These are phyloP conservation scores for Fraxinus anomala DNA, from an alignment of 257 asterid genomes.

Conservation along the genomic window DNA sequence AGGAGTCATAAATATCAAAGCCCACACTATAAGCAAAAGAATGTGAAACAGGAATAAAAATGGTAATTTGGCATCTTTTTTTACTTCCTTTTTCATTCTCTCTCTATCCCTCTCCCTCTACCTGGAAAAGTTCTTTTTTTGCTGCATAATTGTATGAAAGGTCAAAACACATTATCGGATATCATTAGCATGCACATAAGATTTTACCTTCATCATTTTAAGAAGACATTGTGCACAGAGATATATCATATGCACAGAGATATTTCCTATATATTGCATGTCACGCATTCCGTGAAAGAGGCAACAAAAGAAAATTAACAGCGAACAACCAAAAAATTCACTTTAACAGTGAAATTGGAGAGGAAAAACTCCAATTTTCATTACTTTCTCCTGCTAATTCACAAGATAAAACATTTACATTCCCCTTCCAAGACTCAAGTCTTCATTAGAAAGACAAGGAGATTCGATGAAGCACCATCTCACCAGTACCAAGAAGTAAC, in stretches of 20 bases:
- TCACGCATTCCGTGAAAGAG: background rate
- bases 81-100: background rate
- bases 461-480: too few species aligned
- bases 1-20: background rate
- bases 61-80: background rate
- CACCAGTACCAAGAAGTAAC: too few species aligned
- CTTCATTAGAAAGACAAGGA: too few species aligned
- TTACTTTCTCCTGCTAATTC: background rate
- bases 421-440: too few species aligned
- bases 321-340: background rate
- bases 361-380: background rate
- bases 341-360: background rate
- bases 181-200: background rate
- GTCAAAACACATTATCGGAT: background rate
- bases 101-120: background rate
- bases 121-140: background rate
- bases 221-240: background rate
- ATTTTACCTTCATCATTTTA: too few species aligned
- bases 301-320: background rate
- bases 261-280: too few species aligned
- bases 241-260: too few species aligned
- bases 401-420: too few species aligned
- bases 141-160: background rate
- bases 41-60: background rate
- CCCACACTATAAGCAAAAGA: background rate